These are phyloP conservation scores for Cytospora leucostoma DNA, from an alignment of 2,329 filamentous ascomycete genomes.

Conservation along the genomic window DNA sequence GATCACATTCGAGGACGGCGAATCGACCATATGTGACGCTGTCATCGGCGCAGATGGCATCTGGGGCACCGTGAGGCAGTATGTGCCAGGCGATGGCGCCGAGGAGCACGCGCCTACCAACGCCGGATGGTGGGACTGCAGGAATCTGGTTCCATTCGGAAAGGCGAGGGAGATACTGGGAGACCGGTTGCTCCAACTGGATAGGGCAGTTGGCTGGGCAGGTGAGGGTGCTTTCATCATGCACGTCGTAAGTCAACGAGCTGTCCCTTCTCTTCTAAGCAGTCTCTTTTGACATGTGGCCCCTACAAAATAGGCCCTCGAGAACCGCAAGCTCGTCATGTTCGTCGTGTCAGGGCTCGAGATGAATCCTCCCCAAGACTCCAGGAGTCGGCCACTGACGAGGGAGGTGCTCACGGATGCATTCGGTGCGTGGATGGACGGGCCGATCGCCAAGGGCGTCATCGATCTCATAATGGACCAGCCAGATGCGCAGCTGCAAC, in stretches of 20 bases:
- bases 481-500: slow-evolving; percentile 25
- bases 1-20: neutral
- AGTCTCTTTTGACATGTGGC: too few species aligned
- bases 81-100: slow-evolving; percentile 36
- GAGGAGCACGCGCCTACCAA: slow-evolving; percentile 30
- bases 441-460: slow-evolving; percentile 15
- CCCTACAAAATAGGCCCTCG: neutral
- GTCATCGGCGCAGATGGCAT: slow-evolving; percentile 44
- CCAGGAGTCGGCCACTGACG: neutral
- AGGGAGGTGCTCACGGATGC: neutral
- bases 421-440: slow-evolving; percentile 9
- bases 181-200: slow-evolving; percentile 22
- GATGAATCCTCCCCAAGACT: neutral
- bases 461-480: slow-evolving; percentile 26
- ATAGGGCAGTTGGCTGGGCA: slow-evolving; percentile 32
- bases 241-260: slow-evolving; percentile 30
- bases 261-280: neutral
- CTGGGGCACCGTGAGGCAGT: slow-evolving; percentile 40
- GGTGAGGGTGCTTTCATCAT: slow-evolving; percentile 26
- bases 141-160: slow-evolving; percentile 30
- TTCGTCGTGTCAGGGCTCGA: neutral
- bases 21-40: slow-evolving; percentile 36
- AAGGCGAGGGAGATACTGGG: slow-evolving; percentile 30
- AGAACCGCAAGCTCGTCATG: slow-evolving; percentile 1
- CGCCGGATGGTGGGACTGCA: slow-evolving; percentile 30